These are phyloP conservation scores for Aspergillus heteromorphus DNA, from an alignment of 495 filamentous ascomycete genomes.

Conservation along the genomic window DNA sequence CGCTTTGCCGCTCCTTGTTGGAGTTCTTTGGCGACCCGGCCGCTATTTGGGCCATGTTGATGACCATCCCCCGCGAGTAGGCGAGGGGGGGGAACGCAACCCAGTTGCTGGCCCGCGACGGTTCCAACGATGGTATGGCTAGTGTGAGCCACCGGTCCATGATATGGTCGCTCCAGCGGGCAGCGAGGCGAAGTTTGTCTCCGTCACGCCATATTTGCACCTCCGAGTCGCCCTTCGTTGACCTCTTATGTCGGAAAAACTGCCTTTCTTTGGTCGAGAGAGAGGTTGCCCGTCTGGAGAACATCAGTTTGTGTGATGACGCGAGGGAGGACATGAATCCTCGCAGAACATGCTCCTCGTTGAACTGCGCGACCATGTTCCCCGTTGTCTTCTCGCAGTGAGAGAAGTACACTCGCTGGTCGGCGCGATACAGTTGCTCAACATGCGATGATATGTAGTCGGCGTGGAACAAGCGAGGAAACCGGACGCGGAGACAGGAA, in stretches of 20 bases:
- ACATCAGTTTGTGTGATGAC: slow-evolving; percentile 25
- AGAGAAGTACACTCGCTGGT: slow-evolving; percentile 26
- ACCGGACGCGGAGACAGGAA: slow-evolving; percentile 20
- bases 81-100: slow-evolving; percentile 19
- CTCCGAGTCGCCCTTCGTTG: slow-evolving; percentile 28
- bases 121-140: slow-evolving; percentile 7
- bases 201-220: slow-evolving; percentile 33
- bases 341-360: slow-evolving; percentile 17
- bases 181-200: slow-evolving; percentile 20
- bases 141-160: slow-evolving; percentile 34
- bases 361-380: slow-evolving; percentile 22
- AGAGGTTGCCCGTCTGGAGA: slow-evolving; percentile 26
- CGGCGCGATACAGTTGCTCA: slow-evolving; percentile 28
- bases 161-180: slow-evolving; percentile 30
- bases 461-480: slow-evolving; percentile 27
- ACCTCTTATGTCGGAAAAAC: slow-evolving; percentile 20
- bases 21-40: slow-evolving; percentile 24
- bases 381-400: slow-evolving; percentile 31
- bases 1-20: slow-evolving; percentile 15
- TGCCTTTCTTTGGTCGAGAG: slow-evolving; percentile 26
- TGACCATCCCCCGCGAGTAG: slow-evolving; percentile 25
- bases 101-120: slow-evolving; percentile 22
- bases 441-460: slow-evolving; percentile 37
- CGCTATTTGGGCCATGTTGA: slow-evolving; percentile 32
- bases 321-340: slow-evolving; percentile 33